These are phyloP conservation scores for Sequoiadendron giganteum DNA, from an alignment of 75 land plant genomes.

Conservation along the genomic window DNA sequence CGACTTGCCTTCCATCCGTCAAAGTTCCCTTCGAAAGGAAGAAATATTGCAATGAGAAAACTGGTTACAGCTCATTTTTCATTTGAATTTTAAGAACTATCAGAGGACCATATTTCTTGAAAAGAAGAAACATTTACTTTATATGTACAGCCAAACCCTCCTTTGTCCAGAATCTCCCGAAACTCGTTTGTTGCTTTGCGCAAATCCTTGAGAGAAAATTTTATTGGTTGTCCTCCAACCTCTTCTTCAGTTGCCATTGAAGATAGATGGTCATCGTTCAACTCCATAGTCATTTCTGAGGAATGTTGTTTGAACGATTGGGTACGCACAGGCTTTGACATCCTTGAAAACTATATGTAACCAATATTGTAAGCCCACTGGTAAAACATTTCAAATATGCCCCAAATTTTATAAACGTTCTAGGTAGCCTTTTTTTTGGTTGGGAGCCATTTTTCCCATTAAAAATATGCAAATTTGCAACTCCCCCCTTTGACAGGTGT, in stretches of 20 bases:
- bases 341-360: background rate
- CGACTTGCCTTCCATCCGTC: background rate
- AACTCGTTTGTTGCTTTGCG: background rate
- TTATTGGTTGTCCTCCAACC: background rate
- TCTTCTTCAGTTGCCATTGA: no score
- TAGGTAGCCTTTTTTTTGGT: background rate
- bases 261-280: background rate
- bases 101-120: no score
- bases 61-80: no score
- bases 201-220: background rate
- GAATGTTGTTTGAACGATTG: background rate
- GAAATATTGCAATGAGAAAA: no score
- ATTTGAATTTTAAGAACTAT: background rate
- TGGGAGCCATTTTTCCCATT: background rate
- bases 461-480: background rate
- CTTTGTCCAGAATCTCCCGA: background rate
- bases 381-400: background rate
- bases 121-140: no score
- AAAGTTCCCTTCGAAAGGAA: background rate
- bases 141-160: background rate
- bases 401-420: background rate
- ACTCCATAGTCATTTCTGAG: background rate
- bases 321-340: background rate
- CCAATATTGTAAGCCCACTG: background rate
- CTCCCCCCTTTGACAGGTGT: background rate